Base-by-base conservation (phyloP, 352 stramenopile genomes). In the Pythium oligandrum region DNA sequence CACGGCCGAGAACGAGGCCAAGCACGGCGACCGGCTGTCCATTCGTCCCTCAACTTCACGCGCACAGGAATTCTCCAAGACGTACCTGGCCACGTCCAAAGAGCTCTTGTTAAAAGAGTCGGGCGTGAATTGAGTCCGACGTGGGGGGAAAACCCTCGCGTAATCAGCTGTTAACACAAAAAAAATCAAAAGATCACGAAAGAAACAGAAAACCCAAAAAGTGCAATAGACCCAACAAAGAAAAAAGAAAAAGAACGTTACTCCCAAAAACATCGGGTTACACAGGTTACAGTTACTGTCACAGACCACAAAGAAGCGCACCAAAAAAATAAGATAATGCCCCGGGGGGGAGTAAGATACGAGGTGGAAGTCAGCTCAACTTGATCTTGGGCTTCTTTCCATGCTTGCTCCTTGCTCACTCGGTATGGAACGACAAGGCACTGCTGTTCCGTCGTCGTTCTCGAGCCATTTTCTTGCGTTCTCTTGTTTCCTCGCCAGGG, bases 371-470 rank as follows among this genome's bases (percentile, higher is more conserved):
- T 26, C 17, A 26, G 17, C 17, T 26, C 17, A 26, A 26, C 17
- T 26, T 26, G 17, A 26, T 26, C 17, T 26, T 26, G 17, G 17
- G 17, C 17, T 26, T 26, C 17, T 26, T 26, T 26, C 17, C 17
- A 26, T 26, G 17, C 17, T 26, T 26, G 17, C 17, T 26, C 17
- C 17, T 66, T 78, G 83, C 68, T 86, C 73, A 53, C 75, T 65
- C 56, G 70, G 62, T 17, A 68, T 55, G 39, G 69, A 62, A 42
- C 46, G 68, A 79, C 56, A 72, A 80, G 44, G 70, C 63, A 48
- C 73, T 90, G 68, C 80, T 90, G 68, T 90, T 90, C 53, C 80
- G 77, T 26, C 80, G 80, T 36, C 84, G 73, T 57, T 88, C 66
- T 38, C 82, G 77, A 51, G 80, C 80, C 55, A 73, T 72, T 58